phyloP scores from a whole-genome alignment of 345 rosid genomes.

The Salix udensis region DNA sequence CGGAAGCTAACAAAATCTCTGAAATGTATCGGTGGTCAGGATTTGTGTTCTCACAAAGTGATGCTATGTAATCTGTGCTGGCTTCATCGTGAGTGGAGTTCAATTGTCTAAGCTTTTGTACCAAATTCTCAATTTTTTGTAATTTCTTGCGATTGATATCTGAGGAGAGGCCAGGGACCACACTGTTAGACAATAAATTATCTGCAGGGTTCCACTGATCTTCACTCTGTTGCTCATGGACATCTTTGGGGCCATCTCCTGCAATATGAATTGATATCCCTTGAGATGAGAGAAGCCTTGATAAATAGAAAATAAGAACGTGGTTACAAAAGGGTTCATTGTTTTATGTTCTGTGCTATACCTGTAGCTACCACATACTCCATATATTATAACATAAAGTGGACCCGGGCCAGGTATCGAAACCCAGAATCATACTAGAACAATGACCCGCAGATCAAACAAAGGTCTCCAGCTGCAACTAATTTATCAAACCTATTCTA shows the following conservation, averaged over 20 bases:
- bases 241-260: constrained; percentile 40
- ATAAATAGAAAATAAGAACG: background rate
- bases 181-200: constrained; percentile 31
- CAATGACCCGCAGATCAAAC: background rate
- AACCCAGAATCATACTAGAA: background rate
- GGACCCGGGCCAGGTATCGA: background rate
- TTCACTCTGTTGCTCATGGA: constrained; percentile 30
- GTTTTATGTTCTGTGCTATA: background rate
- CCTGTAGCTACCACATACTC: background rate
- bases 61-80: constrained; percentile 86
- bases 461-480: background rate
- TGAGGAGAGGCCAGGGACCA: constrained; percentile 42
- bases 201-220: constrained; percentile 47
- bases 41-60: constrained; percentile 73
- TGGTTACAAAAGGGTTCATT: background rate
- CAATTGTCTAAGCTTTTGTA: constrained; percentile 74
- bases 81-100: constrained; percentile 88
- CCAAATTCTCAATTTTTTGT: constrained; percentile 79
- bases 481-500: background rate
- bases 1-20: constrained; percentile 88
- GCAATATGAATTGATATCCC: constrained; percentile 27
- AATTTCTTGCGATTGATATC: constrained; percentile 79
- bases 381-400: background rate
- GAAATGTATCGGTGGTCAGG: constrained; percentile 94
- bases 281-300: constrained; percentile 20